Evolutionary conservation across 2,329 filamentous ascomycete species (phyloP).

Genomic region (Thermothelomyces thermophilus): DNA sequence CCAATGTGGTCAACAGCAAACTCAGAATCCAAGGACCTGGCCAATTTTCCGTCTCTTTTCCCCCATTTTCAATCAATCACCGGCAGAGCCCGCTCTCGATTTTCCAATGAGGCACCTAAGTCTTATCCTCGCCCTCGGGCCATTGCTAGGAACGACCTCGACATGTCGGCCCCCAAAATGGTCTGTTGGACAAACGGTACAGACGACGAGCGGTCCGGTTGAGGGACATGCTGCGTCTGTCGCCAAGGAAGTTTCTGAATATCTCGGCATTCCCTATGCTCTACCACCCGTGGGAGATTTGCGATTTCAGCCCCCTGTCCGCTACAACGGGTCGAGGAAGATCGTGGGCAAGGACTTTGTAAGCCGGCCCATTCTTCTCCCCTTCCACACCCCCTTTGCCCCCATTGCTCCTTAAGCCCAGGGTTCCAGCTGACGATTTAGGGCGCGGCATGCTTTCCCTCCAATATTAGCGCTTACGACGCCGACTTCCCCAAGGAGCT

Average conservation of each 20-base stretch:
- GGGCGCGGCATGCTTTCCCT: slow-evolving; percentile 2
- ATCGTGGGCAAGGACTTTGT: slow-evolving; percentile 22
- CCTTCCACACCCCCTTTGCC: neutral
- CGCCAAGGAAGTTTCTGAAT: slow-evolving; percentile 31
- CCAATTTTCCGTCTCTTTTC: neutral
- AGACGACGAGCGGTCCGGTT: slow-evolving; percentile 30
- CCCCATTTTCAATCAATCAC: neutral
- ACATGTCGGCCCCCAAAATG: slow-evolving; percentile 1
- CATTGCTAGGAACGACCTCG: neutral
- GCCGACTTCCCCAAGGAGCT: slow-evolving; percentile 23
- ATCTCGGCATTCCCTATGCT: slow-evolving; percentile 32
- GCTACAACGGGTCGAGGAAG: slow-evolving; percentile 17
- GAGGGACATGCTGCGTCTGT: slow-evolving; percentile 29
- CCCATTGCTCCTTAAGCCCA: neutral
- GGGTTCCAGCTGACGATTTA: neutral
- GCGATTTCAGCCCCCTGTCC: slow-evolving; percentile 26
- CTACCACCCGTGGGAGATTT: slow-evolving; percentile 25
- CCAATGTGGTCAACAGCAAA: too few species aligned
- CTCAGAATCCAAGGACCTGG: too few species aligned
- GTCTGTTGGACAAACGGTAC: slow-evolving; percentile 23
- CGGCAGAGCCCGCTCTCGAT: neutral
- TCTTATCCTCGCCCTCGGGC: neutral
- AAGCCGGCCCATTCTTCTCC: neutral
- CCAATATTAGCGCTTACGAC: slow-evolving; percentile 13
- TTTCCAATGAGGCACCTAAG: neutral